A percentile compares a stretch with the other conserved stretches of the same genome.
These are phyloP conservation scores for Grigorovia transvaalensis DNA, from an alignment of 805 yeast species.

Conservation along the genomic window DNA sequence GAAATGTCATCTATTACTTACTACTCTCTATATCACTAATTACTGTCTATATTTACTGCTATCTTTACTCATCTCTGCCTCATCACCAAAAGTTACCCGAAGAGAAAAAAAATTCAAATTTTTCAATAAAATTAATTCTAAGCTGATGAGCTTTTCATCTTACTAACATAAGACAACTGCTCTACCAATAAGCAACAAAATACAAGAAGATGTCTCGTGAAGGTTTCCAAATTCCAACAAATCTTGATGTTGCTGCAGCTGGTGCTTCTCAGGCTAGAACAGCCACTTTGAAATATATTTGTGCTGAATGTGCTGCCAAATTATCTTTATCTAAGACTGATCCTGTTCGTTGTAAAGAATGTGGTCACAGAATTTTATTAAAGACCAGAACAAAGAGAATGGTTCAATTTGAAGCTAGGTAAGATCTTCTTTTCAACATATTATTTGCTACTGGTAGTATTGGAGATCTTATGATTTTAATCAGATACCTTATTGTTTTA, in stretches of 20 bases:
- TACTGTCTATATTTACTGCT: no score
- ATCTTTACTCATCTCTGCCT: no score
- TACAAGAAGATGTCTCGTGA: constrained; percentile 50
- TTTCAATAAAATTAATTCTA: neutral
- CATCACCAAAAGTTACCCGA: neutral
- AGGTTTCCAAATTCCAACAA: constrained; percentile 78
- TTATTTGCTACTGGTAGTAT: neutral
- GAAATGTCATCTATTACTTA: no score
- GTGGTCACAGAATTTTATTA: constrained; percentile 96
- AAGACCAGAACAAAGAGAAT: constrained; percentile 96
- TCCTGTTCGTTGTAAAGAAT: constrained; percentile 95
- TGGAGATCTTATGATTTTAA: no score
- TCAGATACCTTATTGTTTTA: no score
- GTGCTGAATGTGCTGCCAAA: constrained; percentile 92
- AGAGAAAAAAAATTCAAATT: no score
- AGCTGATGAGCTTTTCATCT: neutral
- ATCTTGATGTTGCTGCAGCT: constrained; percentile 78
- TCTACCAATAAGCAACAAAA: neutral
- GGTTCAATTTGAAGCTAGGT: constrained; percentile 82
- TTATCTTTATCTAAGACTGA: constrained; percentile 84
- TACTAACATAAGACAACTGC: neutral
- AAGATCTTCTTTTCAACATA: constrained; percentile 6
- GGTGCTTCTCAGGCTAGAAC: constrained; percentile 59
- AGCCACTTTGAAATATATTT: constrained; percentile 83
- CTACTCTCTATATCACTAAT: no score